Base-by-base conservation (phyloP, 495 filamentous ascomycete genomes). In the Hypomontagnella monticulosa region DNA sequence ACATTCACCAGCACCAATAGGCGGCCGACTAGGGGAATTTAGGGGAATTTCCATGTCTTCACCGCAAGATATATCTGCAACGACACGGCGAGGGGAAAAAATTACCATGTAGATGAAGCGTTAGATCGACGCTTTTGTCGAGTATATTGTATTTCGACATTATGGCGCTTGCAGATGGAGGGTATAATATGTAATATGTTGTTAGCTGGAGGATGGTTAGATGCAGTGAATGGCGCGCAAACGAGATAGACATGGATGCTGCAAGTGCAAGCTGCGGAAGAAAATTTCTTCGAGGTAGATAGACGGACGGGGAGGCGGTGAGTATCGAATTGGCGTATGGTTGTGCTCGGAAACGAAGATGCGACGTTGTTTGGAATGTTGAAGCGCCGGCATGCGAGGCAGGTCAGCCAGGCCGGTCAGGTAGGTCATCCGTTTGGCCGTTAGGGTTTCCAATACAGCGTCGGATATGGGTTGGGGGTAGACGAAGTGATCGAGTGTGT, bases 381-480 rank as follows among this genome's bases (percentile, higher is more conserved):
- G 59, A 56, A 69, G 66, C 60, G 66, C 65, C 55, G 46, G 59
- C 9, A 38, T 50, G 58, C 53, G 42, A 66, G 57, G 61, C 49
- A 47, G 41, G 41, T 3, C 34, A 55, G 41, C 41, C 34, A 41
- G 27, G 5, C 44, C 30, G 50, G 27, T 34, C 47, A 38, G 62
- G 67, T 57, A 66, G 61, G 57, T 62, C 67, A 66, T 66, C 62
- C 58, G 67, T 70, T 58, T 63, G 67, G 61, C 53, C 61, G 52
- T 66, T 53, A 66, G 23, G 42, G 67, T 58, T 27, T 62, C 51
- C 55, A 49, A 55, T 61, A 47, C 37, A 56, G 61, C 50, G 46
- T 66, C 50, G 56, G 67, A 33, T 62, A 40, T 19, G 41, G 61
- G 57, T 63, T 65, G 62, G 54, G 54, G 50, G 42, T 58, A 57